These are phyloP conservation scores for Aurantiochytrium sp. DNA, from an alignment of 108 stramenopile species.

Conservation along the genomic window DNA sequence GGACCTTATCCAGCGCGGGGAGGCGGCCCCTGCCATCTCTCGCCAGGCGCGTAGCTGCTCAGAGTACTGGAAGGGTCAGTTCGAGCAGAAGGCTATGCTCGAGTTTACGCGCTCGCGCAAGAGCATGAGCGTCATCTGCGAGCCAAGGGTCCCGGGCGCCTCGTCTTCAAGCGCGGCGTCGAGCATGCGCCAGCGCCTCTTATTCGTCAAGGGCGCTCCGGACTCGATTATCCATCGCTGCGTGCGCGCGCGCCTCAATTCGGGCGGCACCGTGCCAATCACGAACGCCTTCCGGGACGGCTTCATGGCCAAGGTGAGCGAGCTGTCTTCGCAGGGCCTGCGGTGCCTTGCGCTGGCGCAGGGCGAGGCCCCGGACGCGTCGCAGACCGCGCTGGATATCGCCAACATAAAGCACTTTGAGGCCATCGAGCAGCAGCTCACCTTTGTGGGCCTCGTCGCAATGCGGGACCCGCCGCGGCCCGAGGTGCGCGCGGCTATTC, in stretches of 20 bases:
- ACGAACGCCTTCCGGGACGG: constrained; percentile 63
- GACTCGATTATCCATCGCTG: constrained; percentile 85
- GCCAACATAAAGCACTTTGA: neutral
- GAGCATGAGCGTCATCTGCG: constrained; percentile 46
- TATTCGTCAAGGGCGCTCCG: constrained; percentile 93
- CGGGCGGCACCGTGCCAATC: constrained; percentile 8
- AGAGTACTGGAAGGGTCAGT: constrained; percentile 37
- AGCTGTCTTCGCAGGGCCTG: constrained; percentile 77
- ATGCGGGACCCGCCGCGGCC: constrained; percentile 97
- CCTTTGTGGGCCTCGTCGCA: constrained; percentile 85
- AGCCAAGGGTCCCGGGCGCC: constrained; percentile 45
- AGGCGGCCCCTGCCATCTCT: neutral
- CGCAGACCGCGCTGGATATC: neutral
- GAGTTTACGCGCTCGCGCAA: constrained; percentile 71
- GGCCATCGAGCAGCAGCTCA: constrained; percentile 83
- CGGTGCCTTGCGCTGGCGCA: constrained; percentile 85
- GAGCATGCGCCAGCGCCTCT: constrained; percentile 53
- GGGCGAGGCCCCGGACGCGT: neutral
- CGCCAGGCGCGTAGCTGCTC: neutral
- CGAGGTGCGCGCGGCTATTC: constrained; percentile 88
- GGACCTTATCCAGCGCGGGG: constrained; percentile 28
- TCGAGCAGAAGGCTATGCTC: constrained; percentile 75
- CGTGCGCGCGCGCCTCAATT: constrained; percentile 66
- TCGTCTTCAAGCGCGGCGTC: neutral
- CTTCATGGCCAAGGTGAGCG: constrained; percentile 65